These are phyloP conservation scores for Nakaseomyces bracarensis DNA, from an alignment of 1,139 yeast species.

Conservation along the genomic window DNA sequence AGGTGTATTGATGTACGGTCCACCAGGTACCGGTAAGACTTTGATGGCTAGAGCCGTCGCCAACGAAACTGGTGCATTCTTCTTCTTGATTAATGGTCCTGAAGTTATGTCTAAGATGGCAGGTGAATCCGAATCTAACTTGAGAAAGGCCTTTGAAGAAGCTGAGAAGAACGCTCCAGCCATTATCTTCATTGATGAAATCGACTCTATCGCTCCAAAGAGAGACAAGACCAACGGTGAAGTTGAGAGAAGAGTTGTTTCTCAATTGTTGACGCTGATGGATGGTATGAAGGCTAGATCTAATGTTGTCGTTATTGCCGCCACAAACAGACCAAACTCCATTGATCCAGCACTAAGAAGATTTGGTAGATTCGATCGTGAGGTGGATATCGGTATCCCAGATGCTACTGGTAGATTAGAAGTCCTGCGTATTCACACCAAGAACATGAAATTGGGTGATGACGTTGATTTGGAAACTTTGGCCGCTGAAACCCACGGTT, in stretches of 20 bases:
- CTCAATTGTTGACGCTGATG: conserved; percentile 93
- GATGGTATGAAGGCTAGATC: conserved; percentile 99
- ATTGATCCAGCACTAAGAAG: conserved; percentile 98
- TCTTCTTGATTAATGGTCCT: conserved; percentile 98
- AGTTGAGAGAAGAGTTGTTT: conserved; percentile 96
- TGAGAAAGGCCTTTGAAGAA: conserved; percentile 97
- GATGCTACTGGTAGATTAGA: conserved; percentile 94
- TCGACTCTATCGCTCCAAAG: conserved; percentile 98
- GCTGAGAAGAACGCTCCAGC: conserved; percentile 98
- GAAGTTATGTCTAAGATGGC: conserved; percentile 99
- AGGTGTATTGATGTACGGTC: conserved; percentile 96
- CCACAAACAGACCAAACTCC: conserved; percentile 95
- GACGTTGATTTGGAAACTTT: conserved; percentile 94
- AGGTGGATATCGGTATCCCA: conserved; percentile 97
- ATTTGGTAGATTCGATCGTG: conserved; percentile 98
- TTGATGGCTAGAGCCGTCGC: conserved; percentile 99
- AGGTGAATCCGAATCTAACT: conserved; percentile 95
- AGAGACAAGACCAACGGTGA: conserved; percentile 99
- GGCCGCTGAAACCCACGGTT: conserved; percentile 91
- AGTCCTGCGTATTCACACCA: conserved; percentile 85
- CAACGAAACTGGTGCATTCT: conserved; percentile 97
- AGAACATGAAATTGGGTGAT: conserved; percentile 92
- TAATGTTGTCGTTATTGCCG: conserved; percentile 89
- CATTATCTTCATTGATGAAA: conserved; percentile 95
- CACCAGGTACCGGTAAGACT: conserved; percentile 50